phyloP scores from a whole-genome alignment of 1,139 yeast genomes.

The Saccharomyces hybrid region DNA sequence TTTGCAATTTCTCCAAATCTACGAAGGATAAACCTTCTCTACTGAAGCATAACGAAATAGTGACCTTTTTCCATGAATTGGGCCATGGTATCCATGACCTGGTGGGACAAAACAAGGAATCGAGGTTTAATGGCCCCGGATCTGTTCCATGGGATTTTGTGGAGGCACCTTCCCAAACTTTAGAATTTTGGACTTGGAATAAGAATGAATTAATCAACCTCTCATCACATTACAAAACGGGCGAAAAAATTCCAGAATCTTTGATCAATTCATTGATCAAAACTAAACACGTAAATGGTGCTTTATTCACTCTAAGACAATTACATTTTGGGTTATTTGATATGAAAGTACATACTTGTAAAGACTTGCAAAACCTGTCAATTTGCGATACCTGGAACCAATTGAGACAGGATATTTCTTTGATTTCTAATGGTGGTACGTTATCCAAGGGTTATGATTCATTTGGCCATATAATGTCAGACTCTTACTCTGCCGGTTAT shows the following conservation, averaged over 20 bases:
- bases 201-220: slow-evolving; percentile 49
- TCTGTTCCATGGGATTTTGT: slow-evolving; percentile 78
- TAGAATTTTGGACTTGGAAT: slow-evolving; percentile 87
- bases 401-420: slow-evolving; percentile 50
- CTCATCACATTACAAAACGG: slow-evolving; percentile 60
- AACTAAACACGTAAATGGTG: slow-evolving; percentile 73
- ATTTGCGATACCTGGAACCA: slow-evolving; percentile 55
- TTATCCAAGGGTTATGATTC: slow-evolving; percentile 62
- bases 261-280: slow-evolving; percentile 53
- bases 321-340: slow-evolving; percentile 73
- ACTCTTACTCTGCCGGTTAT: slow-evolving; percentile 81
- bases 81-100: slow-evolving; percentile 86
- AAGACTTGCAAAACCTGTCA: slow-evolving; percentile 39
- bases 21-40: slow-evolving; percentile 64
- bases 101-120: slow-evolving; percentile 55
- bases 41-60: slow-evolving; percentile 70
- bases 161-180: slow-evolving; percentile 84
- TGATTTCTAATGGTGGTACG: slow-evolving; percentile 49
- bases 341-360: slow-evolving; percentile 56
- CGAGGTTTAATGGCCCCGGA: slow-evolving; percentile 66
- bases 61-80: slow-evolving; percentile 81
- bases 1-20: slow-evolving; percentile 80
- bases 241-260: slow-evolving; percentile 50
- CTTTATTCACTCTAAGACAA: slow-evolving; percentile 63
- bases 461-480: slow-evolving; percentile 70